Conservation (phyloP, 768 basidiomycete species). For the Paxillus ammoniavirescens region DNA sequence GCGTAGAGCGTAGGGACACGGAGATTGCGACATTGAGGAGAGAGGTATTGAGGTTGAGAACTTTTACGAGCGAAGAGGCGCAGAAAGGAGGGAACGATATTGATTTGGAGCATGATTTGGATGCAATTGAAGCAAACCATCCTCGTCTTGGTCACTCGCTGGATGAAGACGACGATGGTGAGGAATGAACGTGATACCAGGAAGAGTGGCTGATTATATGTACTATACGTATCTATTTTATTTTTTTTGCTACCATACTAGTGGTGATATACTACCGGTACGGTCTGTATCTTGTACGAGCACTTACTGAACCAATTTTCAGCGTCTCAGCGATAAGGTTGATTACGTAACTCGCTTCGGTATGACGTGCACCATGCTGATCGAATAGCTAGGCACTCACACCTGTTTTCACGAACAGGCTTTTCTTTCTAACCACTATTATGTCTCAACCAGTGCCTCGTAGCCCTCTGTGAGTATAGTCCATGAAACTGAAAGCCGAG, state of each 20-base stretch:
- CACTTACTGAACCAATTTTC: background rate
- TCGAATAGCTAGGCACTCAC: constrained; percentile 12
- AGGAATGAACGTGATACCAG: constrained; percentile 16
- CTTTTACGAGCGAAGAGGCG: constrained; percentile 26
- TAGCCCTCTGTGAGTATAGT: constrained; percentile 41
- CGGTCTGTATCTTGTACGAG: too few species aligned
- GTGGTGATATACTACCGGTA: too few species aligned
- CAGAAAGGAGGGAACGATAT: constrained; percentile 20
- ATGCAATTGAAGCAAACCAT: constrained; percentile 23
- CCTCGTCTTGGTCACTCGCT: constrained; percentile 19
- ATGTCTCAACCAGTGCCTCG: constrained; percentile 26
- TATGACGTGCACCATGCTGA: background rate
- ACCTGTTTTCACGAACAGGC: background rate
- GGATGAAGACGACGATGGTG: constrained; percentile 34
- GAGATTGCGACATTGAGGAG: constrained; percentile 67
- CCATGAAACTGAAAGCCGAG: background rate
- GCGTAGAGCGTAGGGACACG: constrained; percentile 76
- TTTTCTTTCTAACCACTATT: background rate
- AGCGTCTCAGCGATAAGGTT: background rate
- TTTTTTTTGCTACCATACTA: background rate
- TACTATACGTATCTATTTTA: constrained; percentile 11
- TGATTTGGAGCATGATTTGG: constrained; percentile 31
- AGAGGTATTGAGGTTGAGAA: constrained; percentile 64
- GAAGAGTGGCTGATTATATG: constrained; percentile 5
- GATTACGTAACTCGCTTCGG: constrained; percentile 3